Base-by-base conservation (phyloP, 1,284 basidiomycete species). In the Puccinia brachypodii region DNA sequence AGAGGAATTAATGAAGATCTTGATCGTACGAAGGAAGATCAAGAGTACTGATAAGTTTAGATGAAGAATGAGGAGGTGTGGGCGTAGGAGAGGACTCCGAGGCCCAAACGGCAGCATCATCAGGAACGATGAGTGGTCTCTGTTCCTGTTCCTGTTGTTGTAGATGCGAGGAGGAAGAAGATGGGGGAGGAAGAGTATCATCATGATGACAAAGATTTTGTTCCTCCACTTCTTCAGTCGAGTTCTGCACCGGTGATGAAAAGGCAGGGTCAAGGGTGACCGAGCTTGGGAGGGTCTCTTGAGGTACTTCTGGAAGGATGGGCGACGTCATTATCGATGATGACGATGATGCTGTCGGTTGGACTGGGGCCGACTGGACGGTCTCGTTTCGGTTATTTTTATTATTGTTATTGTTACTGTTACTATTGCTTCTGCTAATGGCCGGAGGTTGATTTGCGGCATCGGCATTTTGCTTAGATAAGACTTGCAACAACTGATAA, bases 401-500 rank as follows among this genome's bases (percentile, higher is more conserved):
- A 16, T 13, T 25, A 33, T 60, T 60, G 31, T 31, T 33, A 11
- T 60, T 60, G 58, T 62, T 62, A 13, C 19, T 62, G 60, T 62
- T 62, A 33, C 31, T 62, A 13, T 33, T 62, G 60, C 25, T 36
- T 13, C 33, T 62, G 19, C n/a, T 42, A 11, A 11, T 25, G 68
- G 22, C 38, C 28, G 22, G n/a, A 40, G 2, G 40, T n/a, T 44
- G 38, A 22, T 50, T 71, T 19, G n/a, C 14, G 9, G 69, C 68
- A 53, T 80, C 78, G 28, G 56, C 69, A 31, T 80, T 80, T 31
- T 72, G 78, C 60, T 73, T 72, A 19, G 68, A 71, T 7, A 80
- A 38, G 58, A 56, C 42, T 44, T 80, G 78, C 42, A 80, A 73
- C 33, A 80, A 31, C 38, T 73, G 78, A 73, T 80, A 80, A 64